Percentiles rank a stretch among this genome's conserved stretches.
Evolutionary conservation across 176 grass and related monocot genomes (phyloP).

Genomic region (Oryza meridionalis): DNA sequence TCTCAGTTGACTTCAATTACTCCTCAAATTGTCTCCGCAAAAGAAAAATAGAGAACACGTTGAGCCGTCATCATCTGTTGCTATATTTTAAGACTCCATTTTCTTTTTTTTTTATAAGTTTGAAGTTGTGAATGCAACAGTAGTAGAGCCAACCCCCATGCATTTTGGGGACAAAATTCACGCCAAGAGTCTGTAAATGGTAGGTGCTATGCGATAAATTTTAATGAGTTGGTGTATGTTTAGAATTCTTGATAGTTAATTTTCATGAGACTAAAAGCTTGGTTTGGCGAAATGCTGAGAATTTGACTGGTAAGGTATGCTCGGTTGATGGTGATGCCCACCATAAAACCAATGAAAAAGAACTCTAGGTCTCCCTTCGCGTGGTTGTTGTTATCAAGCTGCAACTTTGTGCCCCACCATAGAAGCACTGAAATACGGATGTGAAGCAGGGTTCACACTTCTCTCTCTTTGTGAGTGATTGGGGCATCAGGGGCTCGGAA

Average conservation of each 20-base stretch:
- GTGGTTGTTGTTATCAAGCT: slow-evolving; percentile 33
- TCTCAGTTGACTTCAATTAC: slow-evolving; percentile 11
- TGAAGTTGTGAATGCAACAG: not conserved
- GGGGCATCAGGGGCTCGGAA: not conserved
- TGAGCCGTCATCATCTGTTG: not conserved
- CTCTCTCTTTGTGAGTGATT: not conserved
- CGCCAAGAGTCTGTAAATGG: not conserved
- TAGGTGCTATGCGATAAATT: not conserved
- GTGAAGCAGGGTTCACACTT: not conserved
- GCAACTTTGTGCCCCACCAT: slow-evolving; percentile 37
- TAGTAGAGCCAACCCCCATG: not conserved
- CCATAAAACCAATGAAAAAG: slow-evolving; percentile 11
- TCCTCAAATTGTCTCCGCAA: not conserved
- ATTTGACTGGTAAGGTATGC: not conserved
- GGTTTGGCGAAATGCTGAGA: not conserved
- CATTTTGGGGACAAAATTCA: not conserved
- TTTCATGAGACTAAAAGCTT: not conserved
- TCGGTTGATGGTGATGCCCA: not conserved
- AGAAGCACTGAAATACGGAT: not conserved
- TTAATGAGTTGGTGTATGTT: not conserved
- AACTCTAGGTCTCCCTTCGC: not conserved
- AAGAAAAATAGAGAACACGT: not conserved
- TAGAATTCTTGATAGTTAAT: not conserved
- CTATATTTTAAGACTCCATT: not conserved
- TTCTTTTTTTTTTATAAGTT: not conserved